Base-by-base conservation (phyloP, 1,284 basidiomycete species). In the Heterobasidion irregulare region DNA sequence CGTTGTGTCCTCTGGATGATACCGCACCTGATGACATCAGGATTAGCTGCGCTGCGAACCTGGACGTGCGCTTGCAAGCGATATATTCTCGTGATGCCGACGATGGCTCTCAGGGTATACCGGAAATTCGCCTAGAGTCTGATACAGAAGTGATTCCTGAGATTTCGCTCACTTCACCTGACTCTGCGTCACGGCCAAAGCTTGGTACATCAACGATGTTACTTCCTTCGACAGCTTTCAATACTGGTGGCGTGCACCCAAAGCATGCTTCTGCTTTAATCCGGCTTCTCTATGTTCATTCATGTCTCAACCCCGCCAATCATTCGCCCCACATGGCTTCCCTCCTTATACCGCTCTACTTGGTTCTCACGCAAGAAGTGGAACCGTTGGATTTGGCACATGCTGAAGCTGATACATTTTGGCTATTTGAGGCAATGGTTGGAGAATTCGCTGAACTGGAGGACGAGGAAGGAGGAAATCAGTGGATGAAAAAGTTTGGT, bases 331-430 rank as follows among this genome's bases (percentile, higher is more conserved):
- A 87, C 59, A 75, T 84, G 52, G 79, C 84, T 4, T 84, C 85
- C 32, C 65, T 89, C 10, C 73, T 90, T 6, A 74, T 88, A 16
- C 83, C 84, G 0, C 64, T 90, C n/a, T 89, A 89, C 64, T 75
- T 75, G 8, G 79, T 78, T 0, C 70, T 89, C 49, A 68, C 72
- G 19, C 76, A 80, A 62, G 87, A 90, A 63, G 73, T 81, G 0
- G 79, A 87, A 16, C 68, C 75, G 0, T 74, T 79, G 55, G 84
- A 88, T 50, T 62, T 78, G 7, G 75, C 78, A 1, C 87, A 91
- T 65, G 76, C 77, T 7, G 89, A 91, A 66, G 88, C 89, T 1
- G 89, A 91, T 62, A 77, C 83, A 0, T 91, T 91, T 67, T 91
- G 88, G 89, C 62, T 89, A 12, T 86, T 91, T 57, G 86, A 89